These are phyloP conservation scores for Taphrina confusa DNA, from an alignment of 1,139 yeast species.

Conservation along the genomic window DNA sequence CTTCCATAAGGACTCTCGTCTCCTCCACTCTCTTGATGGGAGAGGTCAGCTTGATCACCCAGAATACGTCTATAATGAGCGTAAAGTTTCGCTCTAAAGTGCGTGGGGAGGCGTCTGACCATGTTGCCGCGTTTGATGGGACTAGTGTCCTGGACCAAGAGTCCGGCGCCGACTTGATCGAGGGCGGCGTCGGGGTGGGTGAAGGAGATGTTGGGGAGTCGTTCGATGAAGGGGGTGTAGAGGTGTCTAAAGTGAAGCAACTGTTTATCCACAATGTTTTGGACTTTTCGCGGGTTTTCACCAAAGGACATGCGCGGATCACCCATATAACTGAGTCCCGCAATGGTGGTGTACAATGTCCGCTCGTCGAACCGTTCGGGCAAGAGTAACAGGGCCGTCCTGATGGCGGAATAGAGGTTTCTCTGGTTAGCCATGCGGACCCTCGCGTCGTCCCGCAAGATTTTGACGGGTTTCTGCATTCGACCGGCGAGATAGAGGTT, in stretches of 20 bases:
- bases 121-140: slow-evolving; percentile 48
- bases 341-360: slow-evolving; percentile 71
- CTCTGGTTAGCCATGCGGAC: slow-evolving; percentile 69
- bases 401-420: slow-evolving; percentile 75
- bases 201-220: slow-evolving; percentile 47
- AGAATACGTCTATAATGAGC: slow-evolving; percentile 14
- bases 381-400: slow-evolving; percentile 66
- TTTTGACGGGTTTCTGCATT: slow-evolving; percentile 84
- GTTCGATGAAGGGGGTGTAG: slow-evolving; percentile 67
- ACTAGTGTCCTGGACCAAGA: slow-evolving; percentile 48
- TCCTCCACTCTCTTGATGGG: slow-evolving; percentile 39
- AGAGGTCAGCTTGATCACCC: slow-evolving; percentile 46
- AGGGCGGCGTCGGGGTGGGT: slow-evolving; percentile 15
- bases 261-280: slow-evolving; percentile 81
- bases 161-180: slow-evolving; percentile 41
- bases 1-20: slow-evolving; percentile 34
- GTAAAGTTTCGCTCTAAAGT: slow-evolving; percentile 55
- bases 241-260: slow-evolving; percentile 64
- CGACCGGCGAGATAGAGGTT: slow-evolving; percentile 89
- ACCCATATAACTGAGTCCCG: slow-evolving; percentile 76
- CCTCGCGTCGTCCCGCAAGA: slow-evolving; percentile 63
- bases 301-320: slow-evolving; percentile 89
- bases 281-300: slow-evolving; percentile 86
- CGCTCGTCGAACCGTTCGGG: slow-evolving; percentile 59
- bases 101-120: slow-evolving; percentile 54